Base-by-base conservation (phyloP, 2,329 filamentous ascomycete genomes). In the Dendrostoma leiphaemia region DNA sequence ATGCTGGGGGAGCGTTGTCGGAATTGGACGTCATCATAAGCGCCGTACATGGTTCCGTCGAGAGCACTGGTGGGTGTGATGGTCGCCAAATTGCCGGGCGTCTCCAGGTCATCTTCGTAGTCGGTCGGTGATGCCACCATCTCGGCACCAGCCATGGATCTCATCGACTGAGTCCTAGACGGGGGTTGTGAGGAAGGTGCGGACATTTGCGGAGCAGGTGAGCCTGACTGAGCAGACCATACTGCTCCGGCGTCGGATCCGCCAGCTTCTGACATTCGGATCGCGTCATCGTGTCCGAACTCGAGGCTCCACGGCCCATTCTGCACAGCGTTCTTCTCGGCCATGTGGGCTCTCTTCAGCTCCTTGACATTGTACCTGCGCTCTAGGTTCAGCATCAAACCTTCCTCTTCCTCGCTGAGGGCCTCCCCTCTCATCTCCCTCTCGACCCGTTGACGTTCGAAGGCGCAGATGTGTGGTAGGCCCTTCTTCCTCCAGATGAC, bases 401-500 rank as follows among this genome's bases (percentile, higher is more conserved):
- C 77, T 59, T 86, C 77, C 68, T 87, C 80, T 65, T 84, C 83
- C 59, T 77, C 74, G 34, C 78, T 78, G 61, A 80, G 77, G n/a
- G 77, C 71, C 59, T 85, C 78, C 51, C 82, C 82, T 31, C 74
- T 76, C 67, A 84, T 81, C 65, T 91, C 88, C 49, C 84, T 83
- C 67, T 95, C 88, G 61, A 94, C 82, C 52, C 92, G 84, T 55
- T 85, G 81, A 63, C 90, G 89, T 69, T 99, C 94, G 64, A 91
- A 86, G 29, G 85, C 78, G 63, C 90, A 90, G 60, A 97, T 89
- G 64, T 91, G 89, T 53, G 87, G 88, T 6, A 91, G 78, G 6
- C 91, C 93, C 72, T 92, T 91, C 68, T 89, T 93, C 51, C 94
- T 85, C 94, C 94, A 99, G 45, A 91, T 82, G 54, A 99, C 90